Evolutionary conservation across 345 rosid species (phyloP).

Genomic region (Citrus australasica): DNA sequence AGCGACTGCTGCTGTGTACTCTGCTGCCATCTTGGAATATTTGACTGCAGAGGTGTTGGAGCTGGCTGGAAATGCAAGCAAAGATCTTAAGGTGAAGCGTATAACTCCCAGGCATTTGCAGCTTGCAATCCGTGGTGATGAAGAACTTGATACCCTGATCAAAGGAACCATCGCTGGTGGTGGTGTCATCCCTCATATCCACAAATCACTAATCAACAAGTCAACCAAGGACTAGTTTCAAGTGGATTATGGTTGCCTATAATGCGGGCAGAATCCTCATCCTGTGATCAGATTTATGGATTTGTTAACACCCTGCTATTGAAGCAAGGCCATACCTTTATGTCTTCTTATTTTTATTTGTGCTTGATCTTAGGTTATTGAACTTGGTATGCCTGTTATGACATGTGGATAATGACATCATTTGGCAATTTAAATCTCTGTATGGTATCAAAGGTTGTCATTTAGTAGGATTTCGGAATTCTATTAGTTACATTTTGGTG

Average conservation of each 20-base stretch:
- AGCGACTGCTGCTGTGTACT: slow-evolving; percentile 69
- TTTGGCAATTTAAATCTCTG: not conserved
- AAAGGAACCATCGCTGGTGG: slow-evolving; percentile 83
- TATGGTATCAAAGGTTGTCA: not conserved
- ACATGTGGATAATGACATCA: slow-evolving; percentile 12
- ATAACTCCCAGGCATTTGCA: slow-evolving; percentile 69
- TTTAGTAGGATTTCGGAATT: not conserved
- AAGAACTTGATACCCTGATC: slow-evolving; percentile 71
- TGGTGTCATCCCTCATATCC: slow-evolving; percentile 77
- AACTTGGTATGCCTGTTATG: slow-evolving; percentile 8
- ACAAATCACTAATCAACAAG: slow-evolving; percentile 75
- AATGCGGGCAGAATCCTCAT: not conserved
- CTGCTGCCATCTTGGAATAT: slow-evolving; percentile 67
- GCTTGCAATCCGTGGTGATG: slow-evolving; percentile 70
- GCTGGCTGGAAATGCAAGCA: slow-evolving; percentile 71
- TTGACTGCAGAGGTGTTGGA: slow-evolving; percentile 68
- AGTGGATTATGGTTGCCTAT: not conserved
- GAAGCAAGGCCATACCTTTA: not conserved
- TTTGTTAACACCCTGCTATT: not conserved
- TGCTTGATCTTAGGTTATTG: slow-evolving; percentile 8
- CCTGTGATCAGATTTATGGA: slow-evolving; percentile 7
- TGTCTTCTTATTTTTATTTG: not conserved
- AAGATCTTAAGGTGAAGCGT: slow-evolving; percentile 71
- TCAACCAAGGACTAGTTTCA: slow-evolving; percentile 49
- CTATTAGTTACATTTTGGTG: not conserved